Conservation (phyloP, 139 green algal species). For the Chlorella sp. region DNA sequence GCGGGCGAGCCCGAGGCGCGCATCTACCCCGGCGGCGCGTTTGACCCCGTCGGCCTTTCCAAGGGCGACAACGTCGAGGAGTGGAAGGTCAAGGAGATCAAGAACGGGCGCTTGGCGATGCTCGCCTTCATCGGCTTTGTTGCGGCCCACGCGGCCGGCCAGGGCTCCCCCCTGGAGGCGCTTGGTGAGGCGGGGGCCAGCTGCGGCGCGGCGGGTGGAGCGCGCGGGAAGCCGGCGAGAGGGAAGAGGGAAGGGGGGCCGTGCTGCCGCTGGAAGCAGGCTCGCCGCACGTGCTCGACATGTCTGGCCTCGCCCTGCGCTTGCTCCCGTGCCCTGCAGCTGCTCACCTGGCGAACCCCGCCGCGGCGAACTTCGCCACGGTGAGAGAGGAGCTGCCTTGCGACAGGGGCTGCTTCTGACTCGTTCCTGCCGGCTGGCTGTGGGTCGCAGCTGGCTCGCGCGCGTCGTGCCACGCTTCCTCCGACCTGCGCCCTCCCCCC, state of each 20-base stretch:
- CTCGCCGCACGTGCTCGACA: too few species aligned
- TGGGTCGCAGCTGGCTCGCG: not conserved
- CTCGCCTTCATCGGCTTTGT: slow-evolving; percentile 71
- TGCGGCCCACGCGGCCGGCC: slow-evolving; percentile 81
- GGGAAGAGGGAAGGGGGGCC: too few species aligned
- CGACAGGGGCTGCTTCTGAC: too few species aligned
- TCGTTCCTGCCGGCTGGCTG: too few species aligned
- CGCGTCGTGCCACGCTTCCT: not conserved
- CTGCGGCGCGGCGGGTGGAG: too few species aligned
- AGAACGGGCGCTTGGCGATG: slow-evolving; percentile 89
- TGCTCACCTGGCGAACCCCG: slow-evolving; percentile 46
- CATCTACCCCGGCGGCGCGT: slow-evolving; percentile 85
- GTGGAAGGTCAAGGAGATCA: slow-evolving; percentile 91
- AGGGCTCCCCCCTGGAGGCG: slow-evolving; percentile 58
- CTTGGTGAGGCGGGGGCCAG: too few species aligned
- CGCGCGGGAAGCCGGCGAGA: too few species aligned
- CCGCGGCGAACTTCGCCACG: slow-evolving; percentile 52
- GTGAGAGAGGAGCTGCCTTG: too few species aligned
- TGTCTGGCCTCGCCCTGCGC: too few species aligned
- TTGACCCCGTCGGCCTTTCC: slow-evolving; percentile 86
- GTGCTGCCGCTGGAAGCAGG: too few species aligned
- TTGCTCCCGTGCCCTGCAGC: too few species aligned
- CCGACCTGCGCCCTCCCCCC: not conserved
- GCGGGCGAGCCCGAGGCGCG: slow-evolving; percentile 66
- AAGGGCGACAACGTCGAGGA: slow-evolving; percentile 78